A percentile compares a stretch with the other conserved stretches of the same genome.
Evolutionary conservation across 805 yeast genomes (phyloP).

Genomic region (Candida mattraensis): DNA sequence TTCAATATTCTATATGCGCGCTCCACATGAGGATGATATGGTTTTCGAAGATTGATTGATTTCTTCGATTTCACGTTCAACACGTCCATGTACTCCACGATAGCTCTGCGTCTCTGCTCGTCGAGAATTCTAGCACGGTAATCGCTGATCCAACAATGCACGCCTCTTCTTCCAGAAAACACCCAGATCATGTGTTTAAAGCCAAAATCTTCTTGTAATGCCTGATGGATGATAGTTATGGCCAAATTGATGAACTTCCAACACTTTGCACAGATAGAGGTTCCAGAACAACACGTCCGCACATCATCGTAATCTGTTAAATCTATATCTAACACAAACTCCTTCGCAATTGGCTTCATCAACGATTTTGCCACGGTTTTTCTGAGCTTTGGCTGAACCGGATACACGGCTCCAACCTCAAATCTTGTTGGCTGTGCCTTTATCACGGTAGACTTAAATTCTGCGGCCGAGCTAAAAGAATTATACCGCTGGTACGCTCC

Average conservation of each 20-base stretch:
- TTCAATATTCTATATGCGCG: constrained; percentile 71
- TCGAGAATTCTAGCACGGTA: constrained; percentile 70
- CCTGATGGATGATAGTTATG: constrained; percentile 65
- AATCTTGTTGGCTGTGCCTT: constrained; percentile 82
- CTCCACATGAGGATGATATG: constrained; percentile 85
- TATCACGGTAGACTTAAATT: constrained; percentile 75
- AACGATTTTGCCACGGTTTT: constrained; percentile 73
- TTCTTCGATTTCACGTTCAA: constrained; percentile 53
- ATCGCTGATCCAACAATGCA: constrained; percentile 98
- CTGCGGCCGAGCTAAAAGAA: constrained; percentile 64
- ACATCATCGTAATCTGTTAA: constrained; percentile 93
- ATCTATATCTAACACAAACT: constrained; percentile 94
- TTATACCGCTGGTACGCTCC: constrained; percentile 92
- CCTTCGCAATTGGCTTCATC: constrained; percentile 80
- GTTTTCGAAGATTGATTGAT: constrained; percentile 59
- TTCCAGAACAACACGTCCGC: constrained; percentile 89
- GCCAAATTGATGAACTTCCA: constrained; percentile 93
- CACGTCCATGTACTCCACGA: constrained; percentile 83
- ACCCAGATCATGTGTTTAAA: constrained; percentile 89
- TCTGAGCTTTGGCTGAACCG: constrained; percentile 83
- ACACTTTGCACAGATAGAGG: constrained; percentile 82
- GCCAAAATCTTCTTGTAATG: constrained; percentile 86
- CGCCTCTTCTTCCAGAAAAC: constrained; percentile 97
- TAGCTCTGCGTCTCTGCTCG: constrained; percentile 72
- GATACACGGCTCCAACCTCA: constrained; percentile 91